Percentiles rank a stretch among this genome's conserved stretches.
These are phyloP conservation scores for Alternaria novae-zelandiae DNA, from an alignment of 2,329 filamentous ascomycete genomes.

Conservation along the genomic window DNA sequence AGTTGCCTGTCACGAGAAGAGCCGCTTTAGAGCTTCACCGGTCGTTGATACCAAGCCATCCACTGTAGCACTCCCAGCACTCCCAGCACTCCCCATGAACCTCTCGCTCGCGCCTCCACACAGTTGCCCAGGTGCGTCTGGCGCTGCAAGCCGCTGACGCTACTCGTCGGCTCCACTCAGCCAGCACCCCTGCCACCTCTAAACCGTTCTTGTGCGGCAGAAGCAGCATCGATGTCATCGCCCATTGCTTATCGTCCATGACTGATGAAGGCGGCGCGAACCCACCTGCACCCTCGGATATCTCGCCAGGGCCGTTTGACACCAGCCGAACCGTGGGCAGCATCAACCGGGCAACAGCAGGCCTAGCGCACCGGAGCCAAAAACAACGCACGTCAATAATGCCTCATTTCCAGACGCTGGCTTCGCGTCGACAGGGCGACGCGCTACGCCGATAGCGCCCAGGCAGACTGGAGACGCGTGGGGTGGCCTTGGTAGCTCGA, in stretches of 20 bases:
- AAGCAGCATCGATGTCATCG: conserved; percentile 24
- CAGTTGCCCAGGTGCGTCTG: conserved; percentile 10
- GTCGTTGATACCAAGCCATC: neutral
- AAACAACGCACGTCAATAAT: conserved; percentile 16
- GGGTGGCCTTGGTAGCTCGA: conserved; percentile 12
- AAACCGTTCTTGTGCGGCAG: conserved; percentile 13
- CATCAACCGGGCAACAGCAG: neutral
- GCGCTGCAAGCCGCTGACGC: conserved; percentile 25
- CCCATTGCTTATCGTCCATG: conserved; percentile 24
- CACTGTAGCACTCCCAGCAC: neutral
- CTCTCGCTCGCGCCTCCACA: conserved; percentile 1
- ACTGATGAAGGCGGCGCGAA: conserved; percentile 18
- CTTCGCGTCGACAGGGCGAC: conserved; percentile 5
- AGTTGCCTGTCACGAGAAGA: neutral
- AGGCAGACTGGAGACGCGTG: conserved; percentile 12
- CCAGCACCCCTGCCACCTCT: conserved; percentile 14
- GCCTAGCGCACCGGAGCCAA: conserved; percentile 14
- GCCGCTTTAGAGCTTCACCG: neutral
- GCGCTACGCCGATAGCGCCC: conserved; percentile 16
- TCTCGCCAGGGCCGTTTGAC: conserved; percentile 1
- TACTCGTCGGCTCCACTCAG: conserved; percentile 22
- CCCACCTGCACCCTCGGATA: neutral
- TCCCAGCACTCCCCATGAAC: neutral
- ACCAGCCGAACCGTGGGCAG: conserved; percentile 1
- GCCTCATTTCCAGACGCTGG: conserved; percentile 16